These are phyloP conservation scores for Emiliania huxleyi DNA, from an alignment of 78 protist genomes.

Conservation along the genomic window DNA sequence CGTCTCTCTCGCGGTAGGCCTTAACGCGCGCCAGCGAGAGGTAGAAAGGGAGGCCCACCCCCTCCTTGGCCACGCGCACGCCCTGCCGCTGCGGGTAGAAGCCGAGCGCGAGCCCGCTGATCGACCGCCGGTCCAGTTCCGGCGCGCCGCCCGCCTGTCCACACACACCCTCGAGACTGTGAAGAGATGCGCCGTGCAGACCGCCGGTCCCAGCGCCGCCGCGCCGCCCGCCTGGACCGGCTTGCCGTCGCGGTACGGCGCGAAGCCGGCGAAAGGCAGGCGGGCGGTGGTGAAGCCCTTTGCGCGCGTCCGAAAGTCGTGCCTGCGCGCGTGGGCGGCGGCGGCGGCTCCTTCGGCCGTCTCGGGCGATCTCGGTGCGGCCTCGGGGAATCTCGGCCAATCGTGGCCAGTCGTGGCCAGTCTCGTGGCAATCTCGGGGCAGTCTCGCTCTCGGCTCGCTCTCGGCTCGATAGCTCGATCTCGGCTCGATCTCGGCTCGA, in stretches of 20 bases:
- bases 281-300: neutral
- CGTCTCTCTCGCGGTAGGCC: neutral
- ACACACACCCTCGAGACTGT: too few relatives aligned
- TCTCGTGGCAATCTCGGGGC: too few relatives aligned
- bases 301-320: neutral
- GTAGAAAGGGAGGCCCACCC: neutral
- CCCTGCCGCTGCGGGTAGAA: neutral
- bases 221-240: neutral
- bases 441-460: too few relatives aligned
- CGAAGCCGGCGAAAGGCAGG: neutral
- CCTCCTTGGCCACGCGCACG: neutral
- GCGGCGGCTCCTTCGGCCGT: too few relatives aligned
- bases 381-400: too few relatives aligned
- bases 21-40: neutral
- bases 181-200: too few relatives aligned
- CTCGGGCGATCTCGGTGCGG: too few relatives aligned
- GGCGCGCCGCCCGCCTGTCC: neutral
- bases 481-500: too few relatives aligned
- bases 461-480: too few relatives aligned
- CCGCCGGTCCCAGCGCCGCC: neutral
- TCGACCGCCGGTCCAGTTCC: neutral
- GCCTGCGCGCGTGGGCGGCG: too few relatives aligned
- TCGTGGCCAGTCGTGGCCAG: too few relatives aligned
- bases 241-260: neutral
- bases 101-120: neutral